phyloP scores from a whole-genome alignment of 2,329 filamentous ascomycete species.

The Microcyclospora pomicola region DNA sequence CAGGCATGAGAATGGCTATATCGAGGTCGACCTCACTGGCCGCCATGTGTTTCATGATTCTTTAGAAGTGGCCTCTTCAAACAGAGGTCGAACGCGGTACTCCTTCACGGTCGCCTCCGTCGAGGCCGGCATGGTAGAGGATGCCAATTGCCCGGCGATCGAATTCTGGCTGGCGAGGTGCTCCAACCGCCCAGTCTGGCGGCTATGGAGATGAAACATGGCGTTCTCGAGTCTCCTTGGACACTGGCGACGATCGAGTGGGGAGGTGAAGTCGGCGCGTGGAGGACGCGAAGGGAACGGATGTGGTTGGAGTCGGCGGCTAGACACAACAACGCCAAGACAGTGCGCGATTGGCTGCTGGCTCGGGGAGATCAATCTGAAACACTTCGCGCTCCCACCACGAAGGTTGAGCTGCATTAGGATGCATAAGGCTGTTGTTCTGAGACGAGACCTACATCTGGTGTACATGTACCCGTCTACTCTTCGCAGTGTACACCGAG shows the following conservation, averaged over 20 bases:
- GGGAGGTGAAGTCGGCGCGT: conserved; percentile 5
- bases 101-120: conserved; percentile 2
- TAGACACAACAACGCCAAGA: conserved; percentile 1
- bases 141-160: conserved; percentile 8
- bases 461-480: no score
- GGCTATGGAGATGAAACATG: conserved; percentile 20
- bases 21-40: background rate
- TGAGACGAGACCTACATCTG: no score
- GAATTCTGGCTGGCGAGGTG: conserved; percentile 10
- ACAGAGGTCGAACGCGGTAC: conserved; percentile 5
- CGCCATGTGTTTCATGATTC: conserved; percentile 3
- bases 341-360: no score
- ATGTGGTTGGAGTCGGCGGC: conserved; percentile 8
- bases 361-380: no score
- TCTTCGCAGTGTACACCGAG: no score
- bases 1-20: background rate
- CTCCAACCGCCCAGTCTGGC: conserved; percentile 13
- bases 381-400: no score
- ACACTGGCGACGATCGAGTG: conserved; percentile 5
- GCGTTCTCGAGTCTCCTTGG: conserved; percentile 4
- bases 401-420: no score
- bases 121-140: conserved; percentile 1
- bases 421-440: no score
- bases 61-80: conserved; percentile 2
- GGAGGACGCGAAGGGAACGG: background rate